Base-by-base conservation (phyloP, 257 asterid species). In the Euphrasia confusa region DNA sequence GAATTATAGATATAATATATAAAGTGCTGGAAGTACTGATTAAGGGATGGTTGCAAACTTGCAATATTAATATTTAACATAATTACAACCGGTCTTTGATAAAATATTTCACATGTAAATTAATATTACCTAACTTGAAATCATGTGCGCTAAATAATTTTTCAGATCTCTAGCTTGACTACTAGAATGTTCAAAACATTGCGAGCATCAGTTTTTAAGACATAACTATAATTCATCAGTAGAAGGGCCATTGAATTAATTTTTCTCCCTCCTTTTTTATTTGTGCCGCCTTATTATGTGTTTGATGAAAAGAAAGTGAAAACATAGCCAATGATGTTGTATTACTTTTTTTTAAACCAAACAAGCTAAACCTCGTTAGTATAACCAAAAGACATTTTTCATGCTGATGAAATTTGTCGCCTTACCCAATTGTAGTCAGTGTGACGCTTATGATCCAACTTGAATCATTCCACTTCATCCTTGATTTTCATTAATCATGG, bases 21-120 rank as follows among this genome's bases (percentile, higher is more conserved):
- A 68, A 50, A 18, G 54, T 58, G 69, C 67, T 50, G 37, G 17
- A 14, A n/a, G 60, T 60, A 28, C 26, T 55, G 39, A 10, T 37
- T 5, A 55, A 9, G 15, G 60, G 18, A 4, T 13, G 35, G 4
- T 66, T 68, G 71, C 28, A 12, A 40, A 18, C 2, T 66, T 68
- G 71, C 28, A 12, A 40, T 8, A 37, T 40, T 69, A 17, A 47
- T 50, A 54, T 53, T 67, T 2, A 10, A 26, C 4, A 0, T 24
- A 6, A 32, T 7, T 6, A n/a, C 13, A 14, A 18, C 27, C 47
- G 50, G 10, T 63, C 21, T 32, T 60, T 49, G 30, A 40, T 26
- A 58, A 52, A 45, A 24, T 60, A 42, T 48, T 33, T 40, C 39
- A 18, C 35, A 49, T 48, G 24, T n/a, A 48, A 49, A 49, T 0